phyloP scores from a whole-genome alignment of 352 stramenopile genomes.

The Globisporangium polare region DNA sequence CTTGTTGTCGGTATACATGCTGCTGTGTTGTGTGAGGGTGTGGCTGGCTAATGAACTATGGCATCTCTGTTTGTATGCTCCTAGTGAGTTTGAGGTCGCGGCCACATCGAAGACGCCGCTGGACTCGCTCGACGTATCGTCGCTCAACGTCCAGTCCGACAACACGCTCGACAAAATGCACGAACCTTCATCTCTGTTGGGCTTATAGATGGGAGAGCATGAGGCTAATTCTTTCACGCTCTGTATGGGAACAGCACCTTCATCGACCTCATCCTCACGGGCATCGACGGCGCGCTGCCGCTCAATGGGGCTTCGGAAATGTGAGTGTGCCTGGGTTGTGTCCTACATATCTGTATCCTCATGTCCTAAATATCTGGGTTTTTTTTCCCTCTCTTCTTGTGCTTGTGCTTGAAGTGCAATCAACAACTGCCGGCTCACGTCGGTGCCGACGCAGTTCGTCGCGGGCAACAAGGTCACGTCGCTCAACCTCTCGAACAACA shows the following conservation, averaged over 20 bases:
- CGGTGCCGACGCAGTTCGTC: conserved; percentile 50
- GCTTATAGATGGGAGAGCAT: background rate
- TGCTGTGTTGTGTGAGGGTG: background rate
- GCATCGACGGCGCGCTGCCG: conserved; percentile 45
- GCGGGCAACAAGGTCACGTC: conserved; percentile 27
- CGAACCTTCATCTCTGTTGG: background rate
- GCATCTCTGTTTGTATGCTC: background rate
- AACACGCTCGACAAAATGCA: conserved; percentile 40
- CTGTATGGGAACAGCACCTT: conserved; percentile 22
- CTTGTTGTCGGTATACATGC: background rate
- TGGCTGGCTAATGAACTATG: background rate
- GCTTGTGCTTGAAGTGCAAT: conserved; percentile 33
- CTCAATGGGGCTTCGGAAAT: conserved; percentile 50
- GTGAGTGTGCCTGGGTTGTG: conserved; percentile 22
- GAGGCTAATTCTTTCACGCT: background rate
- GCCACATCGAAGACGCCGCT: conserved; percentile 30
- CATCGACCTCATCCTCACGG: conserved; percentile 35
- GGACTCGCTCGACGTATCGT: conserved; percentile 49
- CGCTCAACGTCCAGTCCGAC: conserved; percentile 59
- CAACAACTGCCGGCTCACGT: conserved; percentile 63
- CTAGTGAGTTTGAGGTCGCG: conserved; percentile 45
- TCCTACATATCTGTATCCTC: background rate
- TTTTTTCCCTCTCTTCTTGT: background rate
- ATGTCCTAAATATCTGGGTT: background rate
- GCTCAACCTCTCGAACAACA: conserved; percentile 38